Evolutionary conservation across 2,329 filamentous ascomycete genomes (phyloP).

Genomic region (Fusarium sambucinum): DNA sequence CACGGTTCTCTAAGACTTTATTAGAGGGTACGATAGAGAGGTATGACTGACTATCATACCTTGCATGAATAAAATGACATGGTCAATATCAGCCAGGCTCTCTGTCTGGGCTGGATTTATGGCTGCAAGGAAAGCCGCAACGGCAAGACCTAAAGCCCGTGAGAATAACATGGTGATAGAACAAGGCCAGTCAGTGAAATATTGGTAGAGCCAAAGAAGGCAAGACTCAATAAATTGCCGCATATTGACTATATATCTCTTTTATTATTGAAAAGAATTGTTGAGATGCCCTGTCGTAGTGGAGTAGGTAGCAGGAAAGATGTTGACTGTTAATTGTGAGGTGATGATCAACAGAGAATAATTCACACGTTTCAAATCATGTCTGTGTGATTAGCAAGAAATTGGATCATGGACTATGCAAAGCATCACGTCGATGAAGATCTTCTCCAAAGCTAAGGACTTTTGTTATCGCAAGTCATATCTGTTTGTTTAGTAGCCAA

Average conservation of each 20-base stretch:
- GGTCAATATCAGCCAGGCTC: slow-evolving; percentile 17
- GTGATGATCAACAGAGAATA: background rate
- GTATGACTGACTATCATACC: background rate
- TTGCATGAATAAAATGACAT: slow-evolving; percentile 22
- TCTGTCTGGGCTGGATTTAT: background rate
- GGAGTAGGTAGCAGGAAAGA: slow-evolving; percentile 9
- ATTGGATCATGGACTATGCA: background rate
- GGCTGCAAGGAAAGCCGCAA: slow-evolving; percentile 1
- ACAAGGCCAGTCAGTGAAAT: background rate
- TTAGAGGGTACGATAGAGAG: background rate
- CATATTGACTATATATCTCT: slow-evolving; percentile 14
- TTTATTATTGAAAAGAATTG: background rate
- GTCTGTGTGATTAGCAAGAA: slow-evolving; percentile 12
- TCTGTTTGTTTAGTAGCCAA: background rate
- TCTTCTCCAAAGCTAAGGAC: background rate
- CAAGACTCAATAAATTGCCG: background rate
- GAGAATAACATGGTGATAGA: slow-evolving; percentile 9
- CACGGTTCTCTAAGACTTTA: background rate
- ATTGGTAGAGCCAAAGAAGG: slow-evolving; percentile 3
- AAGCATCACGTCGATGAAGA: slow-evolving; percentile 6
- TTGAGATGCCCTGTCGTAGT: background rate
- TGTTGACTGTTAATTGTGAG: background rate
- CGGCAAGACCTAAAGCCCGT: background rate
- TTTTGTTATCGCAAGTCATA: no score
- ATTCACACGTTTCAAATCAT: slow-evolving; percentile 18